phyloP scores from a whole-genome alignment of 1,139 yeast genomes.

The Pneumocystis canis region DNA sequence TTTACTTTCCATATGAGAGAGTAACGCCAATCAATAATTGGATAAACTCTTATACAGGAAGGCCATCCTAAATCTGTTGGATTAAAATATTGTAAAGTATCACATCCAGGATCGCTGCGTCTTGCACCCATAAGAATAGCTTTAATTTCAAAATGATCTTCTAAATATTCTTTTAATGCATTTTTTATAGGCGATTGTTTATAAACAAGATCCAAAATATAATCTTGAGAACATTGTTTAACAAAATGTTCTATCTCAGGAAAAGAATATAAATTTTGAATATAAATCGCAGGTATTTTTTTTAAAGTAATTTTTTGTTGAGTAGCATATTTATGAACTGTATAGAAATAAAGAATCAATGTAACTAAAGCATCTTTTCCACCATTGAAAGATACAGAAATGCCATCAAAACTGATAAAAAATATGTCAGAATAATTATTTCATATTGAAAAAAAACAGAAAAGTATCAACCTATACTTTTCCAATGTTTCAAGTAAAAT shows the following conservation, averaged over 20 bases:
- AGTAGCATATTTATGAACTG: constrained; percentile 23
- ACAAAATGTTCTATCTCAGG: constrained; percentile 40
- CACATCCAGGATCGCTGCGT: constrained; percentile 65
- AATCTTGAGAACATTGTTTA: constrained; percentile 21
- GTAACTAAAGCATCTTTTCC: constrained; percentile 84
- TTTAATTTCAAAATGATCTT: constrained; percentile 33
- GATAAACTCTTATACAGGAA: constrained; percentile 59
- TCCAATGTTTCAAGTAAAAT: not conserved
- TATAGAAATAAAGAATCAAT: constrained; percentile 42
- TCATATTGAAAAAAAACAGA: not conserved
- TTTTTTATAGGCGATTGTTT: constrained; percentile 36
- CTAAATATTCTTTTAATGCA: constrained; percentile 50
- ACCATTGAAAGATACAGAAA: constrained; percentile 73
- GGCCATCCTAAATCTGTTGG: constrained; percentile 82
- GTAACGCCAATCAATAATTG: constrained; percentile 70
- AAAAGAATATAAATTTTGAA: constrained; percentile 56
- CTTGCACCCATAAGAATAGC: constrained; percentile 73
- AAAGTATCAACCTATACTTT: not conserved
- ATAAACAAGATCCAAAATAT: constrained; percentile 23
- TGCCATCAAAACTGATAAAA: constrained; percentile 31
- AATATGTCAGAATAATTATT: not conserved
- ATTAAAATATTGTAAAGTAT: constrained; percentile 39
- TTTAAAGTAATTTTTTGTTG: constrained; percentile 30
- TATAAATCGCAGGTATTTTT: constrained; percentile 42
- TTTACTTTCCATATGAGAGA: constrained; percentile 53